Base-by-base conservation (phyloP, 768 basidiomycete genomes). In the Cantharellus anzutake region DNA sequence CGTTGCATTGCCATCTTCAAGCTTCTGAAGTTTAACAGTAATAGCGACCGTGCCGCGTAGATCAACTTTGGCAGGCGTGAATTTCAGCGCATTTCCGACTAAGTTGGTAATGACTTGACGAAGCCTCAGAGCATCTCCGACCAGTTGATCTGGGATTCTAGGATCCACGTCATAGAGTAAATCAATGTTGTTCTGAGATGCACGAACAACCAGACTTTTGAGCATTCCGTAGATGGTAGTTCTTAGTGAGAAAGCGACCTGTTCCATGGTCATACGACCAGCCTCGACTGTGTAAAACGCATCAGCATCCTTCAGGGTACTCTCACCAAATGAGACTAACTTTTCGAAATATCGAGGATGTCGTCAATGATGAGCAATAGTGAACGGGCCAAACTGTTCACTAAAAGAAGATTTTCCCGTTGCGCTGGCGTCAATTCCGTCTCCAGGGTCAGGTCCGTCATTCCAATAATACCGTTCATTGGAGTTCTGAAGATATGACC, bases 391-490 rank as follows among this genome's bases (percentile, higher is more conserved):
- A 99, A 75, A 63, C 85, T 91, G 69, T 97, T 93, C 4, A 99
- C 96, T 41, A 98, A 81, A 66, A 96, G 76, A 69, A 99, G 74
- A 69, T 92, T 96, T 74, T 98, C 96, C 62, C 94, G 75, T 70
- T 98, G 96, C 42, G 87, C 86, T 63, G 94, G 73, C 62, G 92
- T 96, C 64, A 99, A 72, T 69, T 99, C 96, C 51, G 86, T 91
- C 67, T 99, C 96, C 29, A 99, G 81, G 5, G 96, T 97, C 60
- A 99, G 73, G 71, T 94, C 92, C 35, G 94, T 99, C 92, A 99
- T 92, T n/a, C 94, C 94, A 65, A 99, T 98, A 70, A 99, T 99
- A 67, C 96, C 94, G 68, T 98, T 99, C 94, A 98, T 99, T 0
- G 96, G 96, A 34, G 96, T 98, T 69, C 94, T 91, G 67, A n/a